Percentiles rank a stretch among this genome's conserved stretches.
Conservation (phyloP, 441 rosid genomes). For the Erodium moschatum region DNA sequence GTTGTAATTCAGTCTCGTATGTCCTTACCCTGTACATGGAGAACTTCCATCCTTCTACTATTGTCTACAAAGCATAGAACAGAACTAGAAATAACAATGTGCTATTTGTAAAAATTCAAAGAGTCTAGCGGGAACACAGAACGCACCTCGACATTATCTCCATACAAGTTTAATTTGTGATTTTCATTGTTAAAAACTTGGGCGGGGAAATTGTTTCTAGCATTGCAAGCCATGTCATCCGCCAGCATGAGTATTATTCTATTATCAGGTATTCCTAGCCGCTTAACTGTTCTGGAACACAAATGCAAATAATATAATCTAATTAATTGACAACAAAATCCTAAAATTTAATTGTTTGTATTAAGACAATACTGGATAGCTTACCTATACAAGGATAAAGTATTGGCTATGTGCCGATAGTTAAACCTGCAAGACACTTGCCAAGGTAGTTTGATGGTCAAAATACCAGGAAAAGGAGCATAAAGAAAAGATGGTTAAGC, state of each 20-base stretch:
- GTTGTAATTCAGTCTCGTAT: neutral
- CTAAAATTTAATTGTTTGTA: neutral
- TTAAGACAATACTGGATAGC: neutral
- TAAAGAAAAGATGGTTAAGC: too few relatives aligned
- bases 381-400: slow-evolving; percentile 83
- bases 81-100: neutral
- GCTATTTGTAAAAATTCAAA: neutral
- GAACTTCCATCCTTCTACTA: neutral
- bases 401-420: slow-evolving; percentile 93
- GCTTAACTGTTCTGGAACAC: slow-evolving; percentile 72
- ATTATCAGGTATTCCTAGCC: slow-evolving; percentile 91
- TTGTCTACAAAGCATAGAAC: neutral
- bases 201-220: slow-evolving; percentile 89
- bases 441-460: slow-evolving; percentile 2
- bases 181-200: slow-evolving; percentile 96
- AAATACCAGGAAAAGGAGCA: neutral
- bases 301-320: neutral
- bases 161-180: slow-evolving; percentile 80
- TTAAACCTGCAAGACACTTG: slow-evolving; percentile 56
- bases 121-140: slow-evolving; percentile 5
- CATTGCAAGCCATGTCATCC: slow-evolving; percentile 97
- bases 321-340: neutral
- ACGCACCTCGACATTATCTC: slow-evolving; percentile 91
- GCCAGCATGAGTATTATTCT: slow-evolving; percentile 91
- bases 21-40: neutral